These are phyloP conservation scores for Drechslerella coelobrocha DNA, from an alignment of 2,329 filamentous ascomycete species.

Conservation along the genomic window DNA sequence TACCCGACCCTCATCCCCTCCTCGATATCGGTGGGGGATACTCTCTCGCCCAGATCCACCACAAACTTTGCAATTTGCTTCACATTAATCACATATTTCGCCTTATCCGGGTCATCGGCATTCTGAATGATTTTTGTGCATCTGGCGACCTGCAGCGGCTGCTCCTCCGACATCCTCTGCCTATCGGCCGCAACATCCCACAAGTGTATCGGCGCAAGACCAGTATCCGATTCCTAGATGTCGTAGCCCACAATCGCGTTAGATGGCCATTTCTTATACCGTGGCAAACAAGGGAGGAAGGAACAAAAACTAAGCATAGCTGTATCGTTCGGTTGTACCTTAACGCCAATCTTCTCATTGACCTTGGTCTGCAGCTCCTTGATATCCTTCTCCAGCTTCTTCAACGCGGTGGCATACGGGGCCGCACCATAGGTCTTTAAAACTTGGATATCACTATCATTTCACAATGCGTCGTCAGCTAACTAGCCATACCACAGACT, in stretches of 20 bases:
- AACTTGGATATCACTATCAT: slow-evolving; percentile 89
- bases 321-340: slow-evolving; percentile 62
- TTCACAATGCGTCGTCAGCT: slow-evolving; percentile 57
- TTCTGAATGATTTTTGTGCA: slow-evolving; percentile 99
- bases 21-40: slow-evolving; percentile 98
- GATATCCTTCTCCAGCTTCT: slow-evolving; percentile 98
- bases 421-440: slow-evolving; percentile 98
- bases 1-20: slow-evolving; percentile 96
- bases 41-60: slow-evolving; percentile 93
- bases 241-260: background rate
- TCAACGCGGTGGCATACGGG: slow-evolving; percentile 89
- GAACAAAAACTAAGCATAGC: background rate
- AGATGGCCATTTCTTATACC: background rate
- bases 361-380: slow-evolving; percentile 98
- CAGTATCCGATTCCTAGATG: slow-evolving; percentile 90
- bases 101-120: slow-evolving; percentile 94
- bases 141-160: slow-evolving; percentile 93
- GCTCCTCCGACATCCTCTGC: slow-evolving; percentile 98
- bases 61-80: slow-evolving; percentile 99
- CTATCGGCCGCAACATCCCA: slow-evolving; percentile 98
- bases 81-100: slow-evolving; percentile 99
- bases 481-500: slow-evolving; percentile 14
- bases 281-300: background rate
- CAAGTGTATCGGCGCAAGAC: slow-evolving; percentile 94
- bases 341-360: slow-evolving; percentile 95